Conservation (phyloP, 139 green algal species). For the Auxenochlorella protothecoides region DNA sequence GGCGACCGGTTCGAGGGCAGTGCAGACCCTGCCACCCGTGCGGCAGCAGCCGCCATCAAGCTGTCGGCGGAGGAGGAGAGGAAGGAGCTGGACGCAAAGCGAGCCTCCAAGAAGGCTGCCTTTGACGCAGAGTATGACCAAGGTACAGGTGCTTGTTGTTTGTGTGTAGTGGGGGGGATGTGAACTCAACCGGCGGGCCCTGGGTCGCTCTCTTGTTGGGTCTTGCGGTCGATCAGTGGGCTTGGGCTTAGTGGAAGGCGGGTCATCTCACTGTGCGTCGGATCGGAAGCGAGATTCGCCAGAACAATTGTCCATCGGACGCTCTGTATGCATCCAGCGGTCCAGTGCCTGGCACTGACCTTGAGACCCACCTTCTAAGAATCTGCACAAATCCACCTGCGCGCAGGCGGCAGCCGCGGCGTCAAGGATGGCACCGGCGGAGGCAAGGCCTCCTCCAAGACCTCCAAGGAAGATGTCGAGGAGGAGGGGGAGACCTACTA, state of each 20-base stretch:
- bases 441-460: no score
- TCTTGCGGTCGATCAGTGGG: no score
- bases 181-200: no score
- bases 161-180: not conserved
- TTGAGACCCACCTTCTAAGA: no score
- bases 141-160: conserved; percentile 6
- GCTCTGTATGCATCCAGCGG: no score
- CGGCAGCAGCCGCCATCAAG: conserved; percentile 26
- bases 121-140: conserved; percentile 62
- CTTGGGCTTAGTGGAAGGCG: no score
- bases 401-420: not conserved
- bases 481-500: conserved; percentile 72
- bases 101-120: conserved; percentile 68
- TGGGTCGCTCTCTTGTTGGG: no score
- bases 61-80: conserved; percentile 27
- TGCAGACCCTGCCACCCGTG: conserved; percentile 38
- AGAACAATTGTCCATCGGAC: no score
- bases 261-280: no score
- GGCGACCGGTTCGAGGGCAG: conserved; percentile 30
- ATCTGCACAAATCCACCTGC: not conserved
- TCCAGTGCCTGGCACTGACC: no score
- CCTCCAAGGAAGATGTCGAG: conserved; percentile 1
- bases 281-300: no score
- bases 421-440: not conserved
- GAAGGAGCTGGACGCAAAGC: conserved; percentile 30